Evolutionary conservation across 495 filamentous ascomycete genomes (phyloP), one percentile per base, ranked within the genome.

Genomic region (Glarea lozoyensis): DNA sequence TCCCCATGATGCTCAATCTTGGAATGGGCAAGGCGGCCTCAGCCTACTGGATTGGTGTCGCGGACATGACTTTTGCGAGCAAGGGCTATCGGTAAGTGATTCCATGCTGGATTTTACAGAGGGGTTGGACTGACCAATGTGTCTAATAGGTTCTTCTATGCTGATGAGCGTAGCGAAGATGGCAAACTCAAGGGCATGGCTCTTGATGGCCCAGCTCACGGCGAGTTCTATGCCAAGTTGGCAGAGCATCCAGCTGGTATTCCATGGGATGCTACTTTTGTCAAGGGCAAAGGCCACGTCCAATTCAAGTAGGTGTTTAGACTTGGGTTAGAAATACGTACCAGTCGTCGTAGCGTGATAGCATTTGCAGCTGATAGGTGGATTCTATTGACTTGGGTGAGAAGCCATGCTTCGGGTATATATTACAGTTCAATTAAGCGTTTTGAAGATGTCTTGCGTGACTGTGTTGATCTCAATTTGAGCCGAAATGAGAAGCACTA

Each of bases 211-310:
- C 58, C 62, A 13, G 68, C 68, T 20, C 65, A 67, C 52, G 69
- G 43, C 20, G 49, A 65, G 19, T 49, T 66, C n/a, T 73, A 62
- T 46, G 16, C 37, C 10, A 43, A 65, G 34, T 59, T 73, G 16
- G 63, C 64, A 1, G 59, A 66, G 34, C 43, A 24, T 6, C 49
- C 60, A 38, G 38, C 40, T 12, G 68, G 71, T 43, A 60, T 61
- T 4, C 62, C 66, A 20, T 73, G 69, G 69, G 49, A 54, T 43
- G 60, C 68, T 43, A 70, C 69, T 3, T 73, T 71, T 49, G 69
- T 73, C 13, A 65, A 69, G 50, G 65, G 51, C 6, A 27, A 40
- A 12, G 47, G 47, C 12, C 45, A 44, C 30, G 35, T 39, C 27
- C 24, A 44, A 35, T 49, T 49, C n/a, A n/a, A n/a, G n/a, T n/a